phyloP scores from a whole-genome alignment of 108 stramenopile species.

The Cylindrotheca fusiformis region DNA sequence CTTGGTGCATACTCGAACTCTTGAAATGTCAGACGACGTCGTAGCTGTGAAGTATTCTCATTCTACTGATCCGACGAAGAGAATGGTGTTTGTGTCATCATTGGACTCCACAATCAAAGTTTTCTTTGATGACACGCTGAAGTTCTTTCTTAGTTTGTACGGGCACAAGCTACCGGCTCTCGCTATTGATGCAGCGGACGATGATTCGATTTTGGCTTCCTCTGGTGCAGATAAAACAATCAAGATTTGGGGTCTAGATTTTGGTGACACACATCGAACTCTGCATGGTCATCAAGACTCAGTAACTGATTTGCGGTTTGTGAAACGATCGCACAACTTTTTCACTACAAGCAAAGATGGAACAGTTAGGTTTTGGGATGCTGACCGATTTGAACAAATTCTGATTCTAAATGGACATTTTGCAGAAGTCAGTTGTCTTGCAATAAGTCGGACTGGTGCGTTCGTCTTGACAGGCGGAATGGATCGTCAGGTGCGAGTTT shows the following conservation, averaged over 20 bases:
- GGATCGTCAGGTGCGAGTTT: constrained; percentile 95
- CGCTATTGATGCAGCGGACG: constrained; percentile 91
- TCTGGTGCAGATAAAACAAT: constrained; percentile 97
- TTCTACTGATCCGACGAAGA: constrained; percentile 63
- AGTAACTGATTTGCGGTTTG: constrained; percentile 89
- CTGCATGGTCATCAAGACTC: constrained; percentile 97
- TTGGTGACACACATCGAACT: constrained; percentile 98
- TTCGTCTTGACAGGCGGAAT: constrained; percentile 87
- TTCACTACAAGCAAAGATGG: constrained; percentile 95
- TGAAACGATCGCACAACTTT: constrained; percentile 92
- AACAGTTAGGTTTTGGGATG: constrained; percentile 96
- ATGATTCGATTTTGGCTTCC: constrained; percentile 92
- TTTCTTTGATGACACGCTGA: constrained; percentile 97
- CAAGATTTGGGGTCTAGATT: constrained; percentile 99
- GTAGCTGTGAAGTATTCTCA: constrained; percentile 89
- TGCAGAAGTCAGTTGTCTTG: constrained; percentile 87
- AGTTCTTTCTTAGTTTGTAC: constrained; percentile 96
- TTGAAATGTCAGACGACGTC: constrained; percentile 95
- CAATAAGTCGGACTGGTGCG: constrained; percentile 82
- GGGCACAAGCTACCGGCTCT: constrained; percentile 98
- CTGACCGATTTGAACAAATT: constrained; percentile 95
- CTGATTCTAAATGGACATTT: constrained; percentile 85
- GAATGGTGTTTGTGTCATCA: constrained; percentile 81
- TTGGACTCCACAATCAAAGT: constrained; percentile 97
- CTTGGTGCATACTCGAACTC: constrained; percentile 87